A percentile compares a stretch with the other conserved stretches of the same genome.
Conservation (phyloP, 306 rosid species). For the Cyamopsis tetragonoloba region DNA sequence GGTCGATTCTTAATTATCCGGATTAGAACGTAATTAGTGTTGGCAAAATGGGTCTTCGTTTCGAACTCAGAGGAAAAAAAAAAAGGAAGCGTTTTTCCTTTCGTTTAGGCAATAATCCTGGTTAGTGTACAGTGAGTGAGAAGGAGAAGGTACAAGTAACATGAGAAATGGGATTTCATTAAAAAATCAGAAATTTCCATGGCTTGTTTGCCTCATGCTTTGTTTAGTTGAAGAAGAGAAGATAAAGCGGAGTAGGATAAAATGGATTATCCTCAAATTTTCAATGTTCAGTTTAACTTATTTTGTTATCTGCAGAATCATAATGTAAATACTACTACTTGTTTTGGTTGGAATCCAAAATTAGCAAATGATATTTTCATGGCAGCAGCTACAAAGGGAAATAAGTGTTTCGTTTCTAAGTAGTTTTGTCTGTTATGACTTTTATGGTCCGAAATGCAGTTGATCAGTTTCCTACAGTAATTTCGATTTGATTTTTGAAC, state of each 20-base stretch:
- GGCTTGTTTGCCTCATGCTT: neutral
- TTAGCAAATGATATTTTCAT: neutral
- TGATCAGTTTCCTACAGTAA: neutral
- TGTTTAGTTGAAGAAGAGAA: neutral
- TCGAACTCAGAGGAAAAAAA: neutral
- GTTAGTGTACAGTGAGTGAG: slow-evolving; percentile 57
- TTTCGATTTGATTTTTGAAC: neutral
- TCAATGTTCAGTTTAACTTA: slow-evolving; percentile 18
- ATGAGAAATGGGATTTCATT: slow-evolving; percentile 12
- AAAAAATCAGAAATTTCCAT: slow-evolving; percentile 7
- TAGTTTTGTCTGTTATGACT: slow-evolving; percentile 20
- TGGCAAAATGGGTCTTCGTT: neutral
- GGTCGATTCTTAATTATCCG: slow-evolving; percentile 30
- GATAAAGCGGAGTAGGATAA: neutral
- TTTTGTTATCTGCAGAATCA: neutral
- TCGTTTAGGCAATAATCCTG: slow-evolving; percentile 52
- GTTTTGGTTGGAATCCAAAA: neutral
- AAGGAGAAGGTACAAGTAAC: neutral
- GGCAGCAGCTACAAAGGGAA: neutral
- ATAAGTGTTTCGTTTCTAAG: neutral
- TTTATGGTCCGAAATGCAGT: neutral
- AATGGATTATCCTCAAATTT: slow-evolving; percentile 22
- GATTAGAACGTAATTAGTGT: slow-evolving; percentile 19
- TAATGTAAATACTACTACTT: neutral
- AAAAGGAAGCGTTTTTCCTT: slow-evolving; percentile 4